These are phyloP conservation scores for Fraxinus nigra DNA, from an alignment of 305 asterid species.

Conservation along the genomic window DNA sequence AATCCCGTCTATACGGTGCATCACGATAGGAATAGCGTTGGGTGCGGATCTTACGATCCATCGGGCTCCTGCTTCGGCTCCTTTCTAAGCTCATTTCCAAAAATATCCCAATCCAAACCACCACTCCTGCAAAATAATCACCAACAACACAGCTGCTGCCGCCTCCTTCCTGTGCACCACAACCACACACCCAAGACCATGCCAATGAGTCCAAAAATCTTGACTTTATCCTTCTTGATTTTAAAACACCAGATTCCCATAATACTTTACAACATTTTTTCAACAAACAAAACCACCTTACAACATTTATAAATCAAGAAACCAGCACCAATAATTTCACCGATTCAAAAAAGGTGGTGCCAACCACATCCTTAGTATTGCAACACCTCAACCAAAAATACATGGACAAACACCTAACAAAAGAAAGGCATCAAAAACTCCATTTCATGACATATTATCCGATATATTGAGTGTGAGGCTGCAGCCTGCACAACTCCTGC, in stretches of 20 bases:
- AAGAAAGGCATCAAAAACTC: slow-evolving; percentile 17
- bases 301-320: slow-evolving; percentile 24
- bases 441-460: slow-evolving; percentile 7
- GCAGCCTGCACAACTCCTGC: background rate
- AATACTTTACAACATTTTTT: slow-evolving; percentile 28
- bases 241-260: slow-evolving; percentile 43
- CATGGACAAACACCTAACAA: slow-evolving; percentile 3
- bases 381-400: slow-evolving; percentile 21
- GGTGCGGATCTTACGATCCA: slow-evolving; percentile 90
- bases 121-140: slow-evolving; percentile 49
- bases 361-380: slow-evolving; percentile 17
- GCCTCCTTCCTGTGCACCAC: slow-evolving; percentile 98
- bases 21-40: slow-evolving; percentile 84
- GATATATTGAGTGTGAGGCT: background rate
- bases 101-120: slow-evolving; percentile 47
- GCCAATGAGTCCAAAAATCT: slow-evolving; percentile 60
- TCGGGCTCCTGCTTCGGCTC: slow-evolving; percentile 85
- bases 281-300: slow-evolving; percentile 43
- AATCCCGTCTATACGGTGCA: slow-evolving; percentile 90
- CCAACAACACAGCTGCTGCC: slow-evolving; percentile 62
- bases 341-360: background rate
- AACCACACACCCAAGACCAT: slow-evolving; percentile 85
- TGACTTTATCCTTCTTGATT: slow-evolving; percentile 37
- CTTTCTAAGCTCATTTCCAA: slow-evolving; percentile 75
- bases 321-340: slow-evolving; percentile 23